These are phyloP conservation scores for Stachybotrys echinatus DNA, from an alignment of 2,329 filamentous ascomycete species.

Conservation along the genomic window DNA sequence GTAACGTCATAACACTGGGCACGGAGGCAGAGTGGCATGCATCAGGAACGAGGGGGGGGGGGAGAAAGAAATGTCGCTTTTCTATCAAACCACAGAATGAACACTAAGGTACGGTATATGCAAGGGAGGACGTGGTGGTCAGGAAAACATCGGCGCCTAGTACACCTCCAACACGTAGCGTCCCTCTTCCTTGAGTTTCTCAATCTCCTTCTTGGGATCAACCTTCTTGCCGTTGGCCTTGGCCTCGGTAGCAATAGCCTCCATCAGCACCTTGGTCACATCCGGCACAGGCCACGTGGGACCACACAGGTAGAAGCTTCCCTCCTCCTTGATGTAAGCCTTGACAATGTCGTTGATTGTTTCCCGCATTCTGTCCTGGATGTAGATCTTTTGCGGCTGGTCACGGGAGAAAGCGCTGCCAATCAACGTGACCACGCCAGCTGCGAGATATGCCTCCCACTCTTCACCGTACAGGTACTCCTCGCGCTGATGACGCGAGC, in stretches of 20 bases:
- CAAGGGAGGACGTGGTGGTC: no score
- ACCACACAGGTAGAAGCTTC: conserved; percentile 94
- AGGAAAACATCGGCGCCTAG: no score
- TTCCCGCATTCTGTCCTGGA: conserved; percentile 96
- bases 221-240: conserved; percentile 71
- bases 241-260: conserved; percentile 77
- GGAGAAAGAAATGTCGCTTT: not conserved
- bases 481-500: conserved; percentile 93
- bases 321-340: conserved; percentile 82
- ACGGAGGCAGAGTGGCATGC: no score
- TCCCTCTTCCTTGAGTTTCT: conserved; percentile 90
- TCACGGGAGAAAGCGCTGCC: conserved; percentile 94
- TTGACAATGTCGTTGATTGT: conserved; percentile 75
- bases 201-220: conserved; percentile 85
- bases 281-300: conserved; percentile 98
- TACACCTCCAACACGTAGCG: conserved; percentile 97
- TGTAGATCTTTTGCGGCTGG: conserved; percentile 98
- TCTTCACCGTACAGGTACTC: conserved; percentile 99
- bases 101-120: no score
- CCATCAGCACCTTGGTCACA: conserved; percentile 88
- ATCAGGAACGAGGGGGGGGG: no score
- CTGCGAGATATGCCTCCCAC: conserved; percentile 96
- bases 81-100: not conserved
- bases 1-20: not conserved
- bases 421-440: conserved; percentile 89